A percentile compares a stretch with the other conserved stretches of the same genome.
phyloP scores from a whole-genome alignment of 2,329 filamentous ascomycete species.

The Purpureocillium takamizusanense region DNA sequence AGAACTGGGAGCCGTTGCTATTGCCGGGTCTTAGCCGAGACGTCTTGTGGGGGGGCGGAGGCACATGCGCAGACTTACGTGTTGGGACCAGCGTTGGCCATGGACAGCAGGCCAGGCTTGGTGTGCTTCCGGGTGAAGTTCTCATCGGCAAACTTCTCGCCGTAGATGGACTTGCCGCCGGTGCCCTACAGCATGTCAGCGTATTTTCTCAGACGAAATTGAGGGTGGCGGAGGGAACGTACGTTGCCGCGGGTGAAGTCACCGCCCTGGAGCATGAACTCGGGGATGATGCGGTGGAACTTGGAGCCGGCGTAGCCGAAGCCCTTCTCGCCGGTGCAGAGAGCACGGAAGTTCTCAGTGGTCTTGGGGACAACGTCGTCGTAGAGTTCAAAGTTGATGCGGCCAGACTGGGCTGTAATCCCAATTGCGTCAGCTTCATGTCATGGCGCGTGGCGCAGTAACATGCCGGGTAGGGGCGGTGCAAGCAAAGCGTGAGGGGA shows the following conservation, averaged over 20 bases:
- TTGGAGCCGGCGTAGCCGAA: slow-evolving; percentile 74
- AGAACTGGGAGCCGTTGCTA: slow-evolving; percentile 98
- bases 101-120: slow-evolving; percentile 73
- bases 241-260: slow-evolving; percentile 92
- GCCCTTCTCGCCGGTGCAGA: slow-evolving; percentile 74
- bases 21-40: too few species aligned
- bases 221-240: too few species aligned
- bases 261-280: slow-evolving; percentile 95
- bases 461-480: slow-evolving; percentile 1
- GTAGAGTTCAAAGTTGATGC: slow-evolving; percentile 85
- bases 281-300: slow-evolving; percentile 88
- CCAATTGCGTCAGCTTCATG: slow-evolving; percentile 2
- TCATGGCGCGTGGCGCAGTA: not conserved
- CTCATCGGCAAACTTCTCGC: slow-evolving; percentile 89
- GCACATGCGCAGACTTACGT: slow-evolving; percentile 46
- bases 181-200: slow-evolving; percentile 52
- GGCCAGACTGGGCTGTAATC: slow-evolving; percentile 56
- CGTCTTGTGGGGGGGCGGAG: slow-evolving; percentile 13
- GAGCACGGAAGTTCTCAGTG: slow-evolving; percentile 71
- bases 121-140: slow-evolving; percentile 75
- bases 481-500: not conserved
- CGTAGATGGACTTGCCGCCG: slow-evolving; percentile 89
- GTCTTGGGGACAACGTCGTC: slow-evolving; percentile 84
- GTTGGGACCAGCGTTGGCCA: slow-evolving; percentile 94
- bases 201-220: too few species aligned